A percentile compares a stretch with the other conserved stretches of the same genome.
Conservation (phyloP, 768 basidiomycete genomes). For the Hericium erinaceus region DNA sequence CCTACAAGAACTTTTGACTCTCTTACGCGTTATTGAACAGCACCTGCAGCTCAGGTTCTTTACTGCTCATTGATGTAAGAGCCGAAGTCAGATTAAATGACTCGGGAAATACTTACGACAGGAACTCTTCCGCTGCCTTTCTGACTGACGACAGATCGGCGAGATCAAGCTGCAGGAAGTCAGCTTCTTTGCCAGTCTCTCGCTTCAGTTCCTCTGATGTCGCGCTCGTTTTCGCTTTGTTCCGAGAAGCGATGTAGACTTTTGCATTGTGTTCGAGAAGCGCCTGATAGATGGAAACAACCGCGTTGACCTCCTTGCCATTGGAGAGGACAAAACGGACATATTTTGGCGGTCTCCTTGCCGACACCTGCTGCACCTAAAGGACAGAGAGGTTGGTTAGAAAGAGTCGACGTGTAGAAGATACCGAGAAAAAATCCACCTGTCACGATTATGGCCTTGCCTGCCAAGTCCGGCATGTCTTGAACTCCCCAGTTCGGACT, state of each 20-base stretch:
- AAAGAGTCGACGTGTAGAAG: no score
- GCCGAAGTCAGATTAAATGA: no score
- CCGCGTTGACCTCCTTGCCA: no score
- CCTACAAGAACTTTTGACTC: no score
- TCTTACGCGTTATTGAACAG: conserved; percentile 4
- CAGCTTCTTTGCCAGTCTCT: conserved; percentile 3
- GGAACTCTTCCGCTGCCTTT: neutral
- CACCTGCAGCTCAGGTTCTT: conserved; percentile 1
- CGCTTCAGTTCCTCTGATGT: conserved; percentile 2
- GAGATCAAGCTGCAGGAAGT: conserved; percentile 7
- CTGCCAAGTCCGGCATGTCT: conserved; percentile 6
- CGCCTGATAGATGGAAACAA: neutral
- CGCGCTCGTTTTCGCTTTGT: neutral
- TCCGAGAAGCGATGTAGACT: conserved; percentile 9
- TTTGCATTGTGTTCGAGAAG: conserved; percentile 8
- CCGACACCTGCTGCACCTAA: conserved; percentile 4
- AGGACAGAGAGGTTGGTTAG: no score
- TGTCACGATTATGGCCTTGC: conserved; percentile 5
- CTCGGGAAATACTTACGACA: neutral
- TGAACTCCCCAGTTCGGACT: conserved; percentile 7
- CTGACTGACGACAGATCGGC: neutral
- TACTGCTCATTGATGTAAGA: neutral
- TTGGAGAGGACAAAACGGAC: no score
- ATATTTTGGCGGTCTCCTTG: conserved; percentile 10
- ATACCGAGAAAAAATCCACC: neutral